Evolutionary conservation across 2,329 filamentous ascomycete genomes (phyloP).

Genomic region (Ceratocystis papillata): DNA sequence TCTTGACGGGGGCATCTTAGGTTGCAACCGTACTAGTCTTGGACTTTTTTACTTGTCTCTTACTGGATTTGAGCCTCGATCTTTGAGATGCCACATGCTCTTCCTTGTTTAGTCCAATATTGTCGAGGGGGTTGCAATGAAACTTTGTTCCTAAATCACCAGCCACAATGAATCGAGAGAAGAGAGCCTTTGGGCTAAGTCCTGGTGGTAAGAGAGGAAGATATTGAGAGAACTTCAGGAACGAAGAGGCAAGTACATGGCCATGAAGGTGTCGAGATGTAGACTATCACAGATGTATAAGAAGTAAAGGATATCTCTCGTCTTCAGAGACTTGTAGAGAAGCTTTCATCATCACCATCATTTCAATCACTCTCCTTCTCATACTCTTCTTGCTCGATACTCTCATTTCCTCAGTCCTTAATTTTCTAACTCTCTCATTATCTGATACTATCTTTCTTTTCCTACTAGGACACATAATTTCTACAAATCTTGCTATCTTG

Average conservation of each 20-base stretch:
- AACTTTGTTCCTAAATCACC: neutral
- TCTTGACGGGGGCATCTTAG: neutral
- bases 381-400: slow-evolving; percentile 1
- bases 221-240: neutral
- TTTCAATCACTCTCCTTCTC: neutral
- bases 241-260: neutral
- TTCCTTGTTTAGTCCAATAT: neutral
- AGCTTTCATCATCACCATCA: neutral
- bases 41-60: neutral
- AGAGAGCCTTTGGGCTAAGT: neutral
- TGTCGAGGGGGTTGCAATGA: neutral
- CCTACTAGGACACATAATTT: neutral
- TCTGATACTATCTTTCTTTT: neutral
- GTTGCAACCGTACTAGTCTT: neutral
- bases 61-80: neutral
- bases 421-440: no score
- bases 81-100: neutral
- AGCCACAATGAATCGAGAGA: neutral
- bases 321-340: neutral
- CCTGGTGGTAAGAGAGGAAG: neutral
- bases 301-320: neutral
- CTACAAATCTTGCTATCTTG: no score
- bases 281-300: neutral
- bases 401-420: no score
- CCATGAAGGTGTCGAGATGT: neutral